phyloP scores from a whole-genome alignment of 1,284 basidiomycete species.

The Malassezia nana region DNA sequence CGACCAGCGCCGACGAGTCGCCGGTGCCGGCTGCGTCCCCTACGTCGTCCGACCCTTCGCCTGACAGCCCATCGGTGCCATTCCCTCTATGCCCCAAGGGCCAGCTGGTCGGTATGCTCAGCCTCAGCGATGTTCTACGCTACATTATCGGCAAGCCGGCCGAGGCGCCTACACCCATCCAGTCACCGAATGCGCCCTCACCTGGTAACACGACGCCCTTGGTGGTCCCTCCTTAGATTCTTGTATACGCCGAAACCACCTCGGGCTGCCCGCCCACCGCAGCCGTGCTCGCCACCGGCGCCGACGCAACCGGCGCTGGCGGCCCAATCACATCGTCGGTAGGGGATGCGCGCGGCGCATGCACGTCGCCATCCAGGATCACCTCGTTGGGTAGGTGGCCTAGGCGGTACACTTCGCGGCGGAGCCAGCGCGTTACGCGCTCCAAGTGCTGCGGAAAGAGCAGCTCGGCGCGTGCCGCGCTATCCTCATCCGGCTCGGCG shows the following conservation, averaged over 20 bases:
- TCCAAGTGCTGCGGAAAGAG: constrained; percentile 57
- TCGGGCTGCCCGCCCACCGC: background rate
- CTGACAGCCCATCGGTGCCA: background rate
- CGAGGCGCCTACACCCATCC: background rate
- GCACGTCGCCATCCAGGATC: constrained; percentile 17
- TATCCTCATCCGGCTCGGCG: constrained; percentile 21
- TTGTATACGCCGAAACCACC: constrained; percentile 17
- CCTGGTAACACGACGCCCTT: background rate
- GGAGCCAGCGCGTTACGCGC: constrained; percentile 64
- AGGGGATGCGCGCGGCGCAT: constrained; percentile 4
- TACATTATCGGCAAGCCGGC: constrained; percentile 36
- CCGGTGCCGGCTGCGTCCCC: background rate
- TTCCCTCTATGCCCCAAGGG: background rate
- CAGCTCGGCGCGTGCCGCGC: constrained; percentile 49
- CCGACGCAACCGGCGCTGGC: background rate
- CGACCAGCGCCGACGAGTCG: background rate
- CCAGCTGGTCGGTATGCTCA: constrained; percentile 38
- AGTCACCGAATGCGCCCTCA: background rate
- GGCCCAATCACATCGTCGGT: constrained; percentile 1
- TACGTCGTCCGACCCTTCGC: background rate
- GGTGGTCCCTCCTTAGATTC: constrained; percentile 8
- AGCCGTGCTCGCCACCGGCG: background rate
- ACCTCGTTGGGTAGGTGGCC: constrained; percentile 62
- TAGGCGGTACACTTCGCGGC: constrained; percentile 65
- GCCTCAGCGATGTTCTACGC: constrained; percentile 36